Base-by-base conservation (phyloP, 2,329 filamentous ascomycete species). In the Leptographium procerum region DNA sequence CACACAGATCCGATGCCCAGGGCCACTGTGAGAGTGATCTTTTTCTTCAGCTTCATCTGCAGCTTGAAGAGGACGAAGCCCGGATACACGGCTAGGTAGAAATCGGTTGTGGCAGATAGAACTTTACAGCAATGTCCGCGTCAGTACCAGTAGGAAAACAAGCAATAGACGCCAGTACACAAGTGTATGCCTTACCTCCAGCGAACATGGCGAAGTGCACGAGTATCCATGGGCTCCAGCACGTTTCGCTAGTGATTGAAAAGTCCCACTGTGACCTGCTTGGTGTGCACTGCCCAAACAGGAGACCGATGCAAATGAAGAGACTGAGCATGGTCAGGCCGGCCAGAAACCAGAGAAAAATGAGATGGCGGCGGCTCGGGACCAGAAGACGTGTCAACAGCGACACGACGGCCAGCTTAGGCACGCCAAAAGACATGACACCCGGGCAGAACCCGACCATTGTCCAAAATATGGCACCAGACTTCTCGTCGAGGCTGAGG, bases 21-120 rank as follows among this genome's bases (percentile, higher is more conserved):
- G 0, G 73, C 70, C 36, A 64, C 61, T 1, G 65, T 67, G 6
- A 76, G 60, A 0, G 69, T 72, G 10, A 75, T 52, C 65, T 76
- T 76, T 66, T 75, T 75, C 55, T 64, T 67, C 7, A 67, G 58
- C 29, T 68, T 68, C 64, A 76, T 67, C 34, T 72, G 70, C 10
- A 75, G 63, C 10, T 65, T 64, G 45, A 61, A 70, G 0, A 76
- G 65, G 0, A 75, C 67, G 2, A 71, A 53, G 1, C 69, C 68
- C 0, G 73, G 73, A 47, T 75, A 75, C 0, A 74, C 60, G 14
- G 74, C 73, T 8, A 76, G 66, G 56, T 75, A 75, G 0, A 75
- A 63, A 60, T 75, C 73, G 19, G 70, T 66, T 24, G 69, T 63
- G 1, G 67, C 71, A 16, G 69, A 73, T 22, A 70, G 63, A 0